Percentiles rank a stretch among this genome's conserved stretches.
These are phyloP conservation scores for Penicillium flavigenum DNA, from an alignment of 495 filamentous ascomycete species.

Conservation along the genomic window DNA sequence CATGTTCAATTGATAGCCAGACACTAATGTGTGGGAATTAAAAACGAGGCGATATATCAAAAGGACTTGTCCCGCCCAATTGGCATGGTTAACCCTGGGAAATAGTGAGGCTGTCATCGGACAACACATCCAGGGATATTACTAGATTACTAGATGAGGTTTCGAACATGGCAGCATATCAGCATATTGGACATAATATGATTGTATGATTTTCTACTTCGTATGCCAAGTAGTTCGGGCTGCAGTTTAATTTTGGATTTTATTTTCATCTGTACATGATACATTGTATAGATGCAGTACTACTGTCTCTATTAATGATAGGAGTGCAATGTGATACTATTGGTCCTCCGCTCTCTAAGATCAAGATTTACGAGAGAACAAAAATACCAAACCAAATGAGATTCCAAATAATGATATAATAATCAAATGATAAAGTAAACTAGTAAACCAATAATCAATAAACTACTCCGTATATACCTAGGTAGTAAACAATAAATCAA, in stretches of 20 bases:
- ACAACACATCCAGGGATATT: constrained; percentile 7
- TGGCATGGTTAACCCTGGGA: neutral
- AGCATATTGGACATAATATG: constrained; percentile 10
- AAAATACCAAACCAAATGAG: too few relatives aligned
- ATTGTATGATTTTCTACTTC: constrained; percentile 8
- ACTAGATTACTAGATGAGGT: neutral
- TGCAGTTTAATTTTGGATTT: neutral
- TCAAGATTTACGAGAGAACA: neutral
- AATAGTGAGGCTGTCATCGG: constrained; percentile 9
- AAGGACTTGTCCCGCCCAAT: neutral
- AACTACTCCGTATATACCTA: too few relatives aligned
- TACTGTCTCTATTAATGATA: neutral
- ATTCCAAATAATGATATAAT: too few relatives aligned
- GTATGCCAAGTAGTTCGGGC: neutral
- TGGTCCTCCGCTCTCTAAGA: neutral
- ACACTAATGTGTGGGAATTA: constrained; percentile 26
- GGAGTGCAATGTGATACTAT: neutral
- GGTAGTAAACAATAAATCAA: neutral
- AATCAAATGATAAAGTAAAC: neutral
- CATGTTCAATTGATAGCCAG: constrained; percentile 39
- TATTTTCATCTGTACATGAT: neutral
- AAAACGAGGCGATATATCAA: constrained; percentile 2
- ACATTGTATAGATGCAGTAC: neutral
- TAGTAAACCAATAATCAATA: neutral
- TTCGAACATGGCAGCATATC: neutral